A percentile compares a stretch with the other conserved stretches of the same genome.
Conservation (phyloP, 768 basidiomycete species). For the Tricholoma matsutake region DNA sequence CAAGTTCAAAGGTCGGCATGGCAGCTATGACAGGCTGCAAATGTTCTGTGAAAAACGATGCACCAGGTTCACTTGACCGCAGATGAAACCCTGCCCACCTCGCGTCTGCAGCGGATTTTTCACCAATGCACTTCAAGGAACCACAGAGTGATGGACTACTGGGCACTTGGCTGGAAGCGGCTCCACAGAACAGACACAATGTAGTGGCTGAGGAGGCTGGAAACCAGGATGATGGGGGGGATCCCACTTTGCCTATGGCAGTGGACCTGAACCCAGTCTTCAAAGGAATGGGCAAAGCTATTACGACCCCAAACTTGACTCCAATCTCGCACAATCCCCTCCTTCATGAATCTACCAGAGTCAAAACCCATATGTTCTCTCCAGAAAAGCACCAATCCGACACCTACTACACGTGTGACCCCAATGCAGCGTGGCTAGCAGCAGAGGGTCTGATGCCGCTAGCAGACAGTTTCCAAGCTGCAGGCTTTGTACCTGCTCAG, state of each 20-base stretch:
- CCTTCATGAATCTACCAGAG: too few relatives aligned
- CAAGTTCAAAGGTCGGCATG: not conserved
- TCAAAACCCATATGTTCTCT: not conserved
- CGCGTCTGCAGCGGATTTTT: not conserved
- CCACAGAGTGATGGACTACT: not conserved
- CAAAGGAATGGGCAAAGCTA: too few relatives aligned
- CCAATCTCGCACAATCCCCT: too few relatives aligned
- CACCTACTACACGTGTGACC: not conserved
- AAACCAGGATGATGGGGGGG: not conserved
- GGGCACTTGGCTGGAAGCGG: not conserved
- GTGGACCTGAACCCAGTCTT: too few relatives aligned
- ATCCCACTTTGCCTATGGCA: too few relatives aligned
- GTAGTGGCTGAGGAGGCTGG: not conserved
- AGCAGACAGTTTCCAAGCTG: not conserved
- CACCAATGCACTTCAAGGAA: not conserved
- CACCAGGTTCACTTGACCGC: not conserved
- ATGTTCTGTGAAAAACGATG: not conserved
- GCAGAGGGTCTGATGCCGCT: not conserved
- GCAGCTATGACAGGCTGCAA: not conserved
- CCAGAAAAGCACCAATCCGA: not conserved
- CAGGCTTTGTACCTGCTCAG: not conserved
- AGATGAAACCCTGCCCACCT: not conserved
- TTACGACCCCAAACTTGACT: too few relatives aligned
- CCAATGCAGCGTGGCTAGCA: not conserved
- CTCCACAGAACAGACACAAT: not conserved